Evolutionary conservation across 73 alveolate genomes (phyloP).

Genomic region (Urostyla sp.): DNA sequence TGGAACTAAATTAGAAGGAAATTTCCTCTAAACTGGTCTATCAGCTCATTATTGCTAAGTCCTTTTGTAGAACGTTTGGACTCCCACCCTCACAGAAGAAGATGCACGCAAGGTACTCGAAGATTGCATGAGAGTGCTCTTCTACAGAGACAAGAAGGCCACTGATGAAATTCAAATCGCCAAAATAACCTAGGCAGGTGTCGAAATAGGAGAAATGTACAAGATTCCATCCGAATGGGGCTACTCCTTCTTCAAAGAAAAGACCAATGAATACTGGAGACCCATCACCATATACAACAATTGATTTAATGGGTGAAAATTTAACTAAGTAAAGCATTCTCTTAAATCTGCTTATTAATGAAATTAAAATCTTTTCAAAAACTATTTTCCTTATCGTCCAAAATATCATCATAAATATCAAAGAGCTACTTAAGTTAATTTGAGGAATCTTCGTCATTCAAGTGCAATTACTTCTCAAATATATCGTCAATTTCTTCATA

Average conservation of each 20-base stretch:
- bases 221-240: conserved; percentile 31
- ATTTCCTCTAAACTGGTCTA: conserved; percentile 70
- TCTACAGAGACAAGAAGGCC: conserved; percentile 78
- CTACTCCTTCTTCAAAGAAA: conserved; percentile 29
- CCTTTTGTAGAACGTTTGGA: conserved; percentile 55
- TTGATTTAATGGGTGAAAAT: too few relatives aligned
- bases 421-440: too few relatives aligned
- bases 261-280: conserved; percentile 60
- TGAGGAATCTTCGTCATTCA: background rate
- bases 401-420: too few relatives aligned
- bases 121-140: conserved; percentile 68
- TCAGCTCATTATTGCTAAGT: conserved; percentile 71
- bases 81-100: conserved; percentile 69
- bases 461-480: background rate
- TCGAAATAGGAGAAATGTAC: conserved; percentile 28
- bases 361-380: too few relatives aligned
- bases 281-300: conserved; percentile 39
- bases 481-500: background rate
- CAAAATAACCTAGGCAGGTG: conserved; percentile 48
- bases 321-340: too few relatives aligned
- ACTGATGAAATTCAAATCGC: conserved; percentile 73
- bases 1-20: conserved; percentile 72
- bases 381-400: too few relatives aligned
- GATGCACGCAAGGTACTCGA: conserved; percentile 70
- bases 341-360: too few relatives aligned